phyloP scores from a whole-genome alignment of 2,329 filamentous ascomycete genomes.

The Monilinia laxa region DNA sequence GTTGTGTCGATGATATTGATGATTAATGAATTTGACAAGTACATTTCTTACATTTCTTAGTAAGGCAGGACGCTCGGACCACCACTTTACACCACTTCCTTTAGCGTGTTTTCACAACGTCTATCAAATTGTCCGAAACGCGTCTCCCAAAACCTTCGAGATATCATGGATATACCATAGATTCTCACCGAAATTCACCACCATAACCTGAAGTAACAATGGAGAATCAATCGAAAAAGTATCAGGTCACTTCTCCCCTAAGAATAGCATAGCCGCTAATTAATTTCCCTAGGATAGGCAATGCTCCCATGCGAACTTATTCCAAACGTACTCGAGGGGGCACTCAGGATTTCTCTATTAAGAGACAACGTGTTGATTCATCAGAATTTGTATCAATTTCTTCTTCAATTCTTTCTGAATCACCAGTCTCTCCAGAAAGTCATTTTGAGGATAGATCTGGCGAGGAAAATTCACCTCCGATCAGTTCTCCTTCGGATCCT shows the following conservation, averaged over 20 bases:
- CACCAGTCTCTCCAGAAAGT: background rate
- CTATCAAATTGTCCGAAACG: conserved; percentile 9
- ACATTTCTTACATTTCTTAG: too few relatives aligned
- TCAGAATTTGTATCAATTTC: conserved; percentile 9
- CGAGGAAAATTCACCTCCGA: background rate
- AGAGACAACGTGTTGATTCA: conserved; percentile 27
- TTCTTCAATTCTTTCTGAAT: background rate
- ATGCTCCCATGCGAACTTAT: conserved; percentile 22
- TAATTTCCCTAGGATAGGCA: conserved; percentile 9
- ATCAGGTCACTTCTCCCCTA: conserved; percentile 3
- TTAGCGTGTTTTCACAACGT: conserved; percentile 9
- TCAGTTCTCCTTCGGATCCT: background rate
- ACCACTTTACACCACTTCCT: conserved; percentile 1
- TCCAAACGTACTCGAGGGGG: conserved; percentile 21
- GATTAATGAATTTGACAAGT: background rate
- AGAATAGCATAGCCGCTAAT: conserved; percentile 2
- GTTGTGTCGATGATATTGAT: background rate
- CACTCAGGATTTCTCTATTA: conserved; percentile 20
- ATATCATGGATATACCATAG: conserved; percentile 2
- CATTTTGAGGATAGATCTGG: background rate
- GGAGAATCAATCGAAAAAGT: conserved; percentile 17
- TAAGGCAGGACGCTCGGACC: background rate
- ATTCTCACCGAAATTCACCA: background rate
- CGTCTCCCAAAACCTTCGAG: conserved; percentile 12
- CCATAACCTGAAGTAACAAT: conserved; percentile 1